Evolutionary conservation across 805 yeast genomes (phyloP), one percentile per base, ranked within the genome.

Genomic region (Lipomyces spencermartinsiae): DNA sequence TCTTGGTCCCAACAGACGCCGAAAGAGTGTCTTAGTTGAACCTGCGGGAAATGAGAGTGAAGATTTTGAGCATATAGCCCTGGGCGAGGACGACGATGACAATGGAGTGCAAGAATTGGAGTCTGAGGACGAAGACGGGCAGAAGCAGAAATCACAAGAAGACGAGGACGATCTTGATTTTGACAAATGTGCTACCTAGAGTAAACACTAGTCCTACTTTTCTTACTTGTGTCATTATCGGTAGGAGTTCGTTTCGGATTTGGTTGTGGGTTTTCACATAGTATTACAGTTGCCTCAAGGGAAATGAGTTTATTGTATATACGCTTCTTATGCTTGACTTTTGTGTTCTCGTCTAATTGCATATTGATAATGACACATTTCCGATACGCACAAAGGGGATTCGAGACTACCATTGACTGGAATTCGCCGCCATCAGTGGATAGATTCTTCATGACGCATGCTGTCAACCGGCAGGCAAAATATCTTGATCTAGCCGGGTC

Each of bases 31-130:
- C 22, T 8, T 25, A 10, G 63, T 49, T 9, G 22, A 31, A 7
- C 31, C 16, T 29, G 39, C 59, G 35, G 62, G 39, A 22, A 35
- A 63, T 7, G 63, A 29, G 16, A 62, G 59, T 37, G 65, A 61
- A 29, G 66, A 31, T 6, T 22, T 59, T 16, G 58, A 14, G 33
- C 58, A 64, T 25, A 29, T 60, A 22, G 22, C 55, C 10, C 35
- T 46, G 34, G 73, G 39, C 31, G 66, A 68, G 22, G 67, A 64
- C n/a, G 72, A 67, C 8, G 63, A 67, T 35, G 60, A 43, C 10
- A 62, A 63, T 16, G 53, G 59, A 7, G 64, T 63, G 16, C 66
- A 59, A 19, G 66, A 53, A 14, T 25, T 63, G 31, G 66, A 63
- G 43, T 58, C 66, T 22, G 66, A 63, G 12, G 54, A 59, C 35